Evolutionary conservation across 768 basidiomycete genomes (phyloP), one percentile per base, ranked within the genome.

Genomic region (Amanita jacksonii): DNA sequence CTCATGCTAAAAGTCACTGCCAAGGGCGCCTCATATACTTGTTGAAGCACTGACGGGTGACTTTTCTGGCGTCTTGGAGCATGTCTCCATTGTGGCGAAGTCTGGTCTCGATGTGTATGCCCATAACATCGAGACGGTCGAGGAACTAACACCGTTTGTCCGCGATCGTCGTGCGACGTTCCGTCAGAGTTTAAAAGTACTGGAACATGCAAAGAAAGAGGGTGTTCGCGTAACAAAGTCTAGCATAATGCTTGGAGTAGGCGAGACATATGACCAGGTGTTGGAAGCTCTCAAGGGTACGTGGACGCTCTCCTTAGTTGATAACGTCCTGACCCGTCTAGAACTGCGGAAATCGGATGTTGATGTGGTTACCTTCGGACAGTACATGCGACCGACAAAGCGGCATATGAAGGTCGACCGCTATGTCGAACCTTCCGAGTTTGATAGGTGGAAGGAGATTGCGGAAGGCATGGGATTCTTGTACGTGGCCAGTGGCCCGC

Each of bases 371-470:
- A 99, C 96, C 1, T 98, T 99, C 59, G 96, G 96, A 2, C 96
- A 99, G 65, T 99, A 99, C 63, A 98, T 99, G 96, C 85, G 96
- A 38, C 96, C 96, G 5, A 97, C 96, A 7, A 98, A 98, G 63
- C 77, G 82, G 22, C 96, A 99, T 63, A 98, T 99, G 96, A 99
- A 98, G 63, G 96, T 99, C 8, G 85, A 90, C 52, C 85, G 90
- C 23, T 99, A 99, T 54, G 91, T 98, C 18, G 79, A 89, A 48
- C 96, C 96, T 1, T 75, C 78, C 3, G 93, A 98, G 59, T 99
- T 98, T 54, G 85, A 87, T 49, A 67, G 73, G 45, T 99, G 94
- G 94, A 92, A 85, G 58, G 67, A 76, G 54, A 69, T 85, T 8
- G 94, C 96, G 5, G 90, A 97, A 55, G 77, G 80, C 49, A 82